Conservation (phyloP, 1,284 basidiomycete species). For the Ceratobasidium sp. region DNA sequence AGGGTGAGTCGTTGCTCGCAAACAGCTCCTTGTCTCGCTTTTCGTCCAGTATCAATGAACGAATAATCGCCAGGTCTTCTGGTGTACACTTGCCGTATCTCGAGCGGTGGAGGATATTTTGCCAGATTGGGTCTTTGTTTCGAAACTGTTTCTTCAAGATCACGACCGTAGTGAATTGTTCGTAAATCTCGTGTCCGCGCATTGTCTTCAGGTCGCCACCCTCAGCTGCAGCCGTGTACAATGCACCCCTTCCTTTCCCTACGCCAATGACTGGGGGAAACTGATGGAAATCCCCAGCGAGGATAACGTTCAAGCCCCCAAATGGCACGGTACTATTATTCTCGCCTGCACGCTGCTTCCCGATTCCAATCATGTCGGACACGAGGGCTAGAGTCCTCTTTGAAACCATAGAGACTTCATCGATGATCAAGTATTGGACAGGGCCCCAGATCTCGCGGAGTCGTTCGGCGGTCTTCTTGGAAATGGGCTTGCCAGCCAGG, state of each 20-base stretch:
- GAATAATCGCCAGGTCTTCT: not conserved
- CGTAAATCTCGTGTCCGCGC: constrained; percentile 53
- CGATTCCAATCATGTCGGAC: constrained; percentile 32
- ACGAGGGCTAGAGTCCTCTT: constrained; percentile 38
- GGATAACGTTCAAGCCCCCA: constrained; percentile 46
- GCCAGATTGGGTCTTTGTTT: constrained; percentile 54
- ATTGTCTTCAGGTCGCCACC: not conserved
- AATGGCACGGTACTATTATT: constrained; percentile 30
- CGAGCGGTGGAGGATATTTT: constrained; percentile 50
- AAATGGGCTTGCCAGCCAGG: not conserved
- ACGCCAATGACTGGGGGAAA: constrained; percentile 42
- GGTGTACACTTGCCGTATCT: not conserved
- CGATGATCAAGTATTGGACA: constrained; percentile 47
- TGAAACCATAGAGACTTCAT: constrained; percentile 48
- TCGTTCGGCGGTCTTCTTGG: not conserved
- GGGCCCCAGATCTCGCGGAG: constrained; percentile 38
- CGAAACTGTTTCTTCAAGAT: constrained; percentile 55
- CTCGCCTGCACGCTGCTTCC: constrained; percentile 29
- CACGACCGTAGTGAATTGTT: constrained; percentile 56
- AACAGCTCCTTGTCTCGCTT: not conserved
- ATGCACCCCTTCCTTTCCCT: not conserved
- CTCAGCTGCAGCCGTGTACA: constrained; percentile 37
- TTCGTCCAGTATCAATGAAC: not conserved
- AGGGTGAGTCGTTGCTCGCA: not conserved
- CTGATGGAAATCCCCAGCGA: constrained; percentile 47